A percentile compares a stretch with the other conserved stretches of the same genome.
Conservation (phyloP, 768 basidiomycete genomes). For the Polyporus arcularius region DNA sequence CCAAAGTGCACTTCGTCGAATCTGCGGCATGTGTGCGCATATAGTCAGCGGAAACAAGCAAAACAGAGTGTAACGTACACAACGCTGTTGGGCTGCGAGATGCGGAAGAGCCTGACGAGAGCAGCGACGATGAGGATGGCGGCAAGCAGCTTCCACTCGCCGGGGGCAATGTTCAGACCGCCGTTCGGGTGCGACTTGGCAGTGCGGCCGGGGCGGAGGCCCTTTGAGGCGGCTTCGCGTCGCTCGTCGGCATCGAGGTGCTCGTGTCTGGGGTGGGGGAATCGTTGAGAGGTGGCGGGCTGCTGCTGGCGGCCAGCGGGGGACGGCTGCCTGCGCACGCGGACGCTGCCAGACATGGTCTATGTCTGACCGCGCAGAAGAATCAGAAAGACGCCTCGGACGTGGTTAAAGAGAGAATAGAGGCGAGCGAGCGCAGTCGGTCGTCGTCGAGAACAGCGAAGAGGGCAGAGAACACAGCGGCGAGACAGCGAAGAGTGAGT, state of each 20-base stretch:
- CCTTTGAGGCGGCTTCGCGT: conserved; percentile 68
- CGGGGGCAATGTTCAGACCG: conserved; percentile 63
- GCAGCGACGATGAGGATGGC: conserved; percentile 68
- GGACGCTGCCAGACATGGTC: conserved; percentile 50
- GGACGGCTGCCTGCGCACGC: conserved; percentile 69
- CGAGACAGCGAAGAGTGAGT: neutral
- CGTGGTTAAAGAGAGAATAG: conserved; percentile 13
- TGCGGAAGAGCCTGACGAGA: conserved; percentile 81
- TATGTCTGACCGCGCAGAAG: neutral
- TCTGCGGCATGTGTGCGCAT: conserved; percentile 40
- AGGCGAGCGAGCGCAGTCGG: conserved; percentile 5
- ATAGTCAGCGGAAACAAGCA: neutral
- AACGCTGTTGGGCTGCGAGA: conserved; percentile 87
- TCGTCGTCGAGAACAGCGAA: conserved; percentile 4
- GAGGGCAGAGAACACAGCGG: neutral
- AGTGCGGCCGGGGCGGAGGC: conserved; percentile 50
- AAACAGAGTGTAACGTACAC: conserved; percentile 60
- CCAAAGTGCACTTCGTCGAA: conserved; percentile 99
- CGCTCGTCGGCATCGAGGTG: conserved; percentile 76
- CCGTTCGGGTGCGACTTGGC: conserved; percentile 45
- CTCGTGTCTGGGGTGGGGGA: conserved; percentile 65
- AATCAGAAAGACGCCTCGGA: neutral
- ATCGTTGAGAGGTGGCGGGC: conserved; percentile 46
- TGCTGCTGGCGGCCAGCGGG: conserved; percentile 54
- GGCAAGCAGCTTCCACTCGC: conserved; percentile 77